Evolutionary conservation across 331 rosid genomes (phyloP).

Genomic region (Saraca asoca): DNA sequence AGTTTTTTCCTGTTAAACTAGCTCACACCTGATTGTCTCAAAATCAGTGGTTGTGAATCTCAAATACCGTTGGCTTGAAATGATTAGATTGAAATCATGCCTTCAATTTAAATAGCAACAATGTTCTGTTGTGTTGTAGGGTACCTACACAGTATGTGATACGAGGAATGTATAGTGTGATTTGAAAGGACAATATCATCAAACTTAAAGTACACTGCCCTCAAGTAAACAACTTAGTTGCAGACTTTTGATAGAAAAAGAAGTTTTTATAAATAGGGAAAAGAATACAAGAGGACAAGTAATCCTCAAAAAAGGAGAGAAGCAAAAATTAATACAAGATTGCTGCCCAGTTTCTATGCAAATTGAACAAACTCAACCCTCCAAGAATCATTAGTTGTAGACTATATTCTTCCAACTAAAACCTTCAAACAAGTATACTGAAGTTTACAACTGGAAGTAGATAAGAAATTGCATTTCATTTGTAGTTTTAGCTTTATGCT

Average conservation of each 20-base stretch:
- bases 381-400: no score
- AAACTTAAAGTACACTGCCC: neutral
- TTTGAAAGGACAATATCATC: constrained; percentile 11
- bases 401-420: constrained; percentile 20
- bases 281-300: no score
- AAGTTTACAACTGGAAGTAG: neutral
- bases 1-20: neutral
- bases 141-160: constrained; percentile 16
- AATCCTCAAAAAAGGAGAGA: no score
- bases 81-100: constrained; percentile 7
- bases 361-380: no score
- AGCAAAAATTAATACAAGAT: no score
- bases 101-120: constrained; percentile 13
- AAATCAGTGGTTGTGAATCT: constrained; percentile 6
- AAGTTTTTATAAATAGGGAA: no score
- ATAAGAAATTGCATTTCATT: constrained; percentile 13
- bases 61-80: neutral
- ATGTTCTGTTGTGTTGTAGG: neutral
- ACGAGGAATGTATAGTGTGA: constrained; percentile 9
- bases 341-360: no score
- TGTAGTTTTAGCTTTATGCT: constrained; percentile 6
- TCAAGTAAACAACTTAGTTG: constrained; percentile 1
- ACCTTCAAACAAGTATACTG: constrained; percentile 5
- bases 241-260: no score
- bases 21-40: constrained; percentile 5